Evolutionary conservation across 305 asterid species (phyloP), one percentile per base, ranked within the genome.

Genomic region (Plantago coronopus): DNA sequence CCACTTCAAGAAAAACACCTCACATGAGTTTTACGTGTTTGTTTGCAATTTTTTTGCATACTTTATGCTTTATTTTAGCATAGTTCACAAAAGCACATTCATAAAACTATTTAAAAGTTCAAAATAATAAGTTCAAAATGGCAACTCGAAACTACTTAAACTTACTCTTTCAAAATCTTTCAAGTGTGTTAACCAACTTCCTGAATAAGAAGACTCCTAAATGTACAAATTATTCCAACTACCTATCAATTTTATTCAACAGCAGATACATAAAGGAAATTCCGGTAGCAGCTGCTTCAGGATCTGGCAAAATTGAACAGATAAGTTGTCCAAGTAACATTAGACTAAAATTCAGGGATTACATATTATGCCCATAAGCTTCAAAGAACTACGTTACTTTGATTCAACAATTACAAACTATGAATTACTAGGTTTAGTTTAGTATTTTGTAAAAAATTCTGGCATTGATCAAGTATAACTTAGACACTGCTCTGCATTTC

Each of bases 1-100:
- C 96, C 84, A 85, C 96, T 91, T 86, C 80, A 78, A 2, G 48
- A 60, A 21, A 4, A 62, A 46, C 27, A 47, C 15, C 44, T n/a
- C 62, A 74, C 56, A 25, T n/a, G 60, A 23, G 54, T 25, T 56
- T 59, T 62, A 29, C 34, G 20, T 43, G 47, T 51, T 25, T 8
- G 48, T 49, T 29, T 1, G 12, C 40, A 37, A 27, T 4, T 2
- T 6, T 6, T 34, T 11, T 34, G 2, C 40, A 34, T 42, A 43
- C 34, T n/a, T n/a, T 34, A 49, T 44, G 27, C 3, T 5, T 21
- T 13, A 14, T 40, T 23, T 23, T 53, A 53, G 14, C 58, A 53
- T 25, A 16, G 13, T 1, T 25, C 2, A 51, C 15, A 23, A 6
- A 9, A 51, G 12, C 1, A 14, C 37, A 51, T 22, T 12, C 57